A percentile compares a stretch with the other conserved stretches of the same genome.
These are phyloP conservation scores for Penicillium lividum DNA, from an alignment of 495 filamentous ascomycete species.

Conservation along the genomic window DNA sequence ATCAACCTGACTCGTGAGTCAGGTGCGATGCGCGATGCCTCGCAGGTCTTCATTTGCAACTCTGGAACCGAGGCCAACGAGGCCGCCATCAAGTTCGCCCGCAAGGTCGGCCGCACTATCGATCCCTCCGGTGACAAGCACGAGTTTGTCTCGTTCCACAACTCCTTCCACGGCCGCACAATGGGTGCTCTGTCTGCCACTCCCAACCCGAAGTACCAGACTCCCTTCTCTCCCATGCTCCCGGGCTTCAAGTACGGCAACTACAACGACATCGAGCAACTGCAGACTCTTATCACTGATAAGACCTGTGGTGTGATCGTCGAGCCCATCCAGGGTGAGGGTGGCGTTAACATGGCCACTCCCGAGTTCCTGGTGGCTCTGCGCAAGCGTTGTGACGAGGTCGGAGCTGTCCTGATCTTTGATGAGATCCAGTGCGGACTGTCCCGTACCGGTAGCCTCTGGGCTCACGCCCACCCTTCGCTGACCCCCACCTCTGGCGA, in stretches of 20 bases:
- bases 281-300: constrained; percentile 72
- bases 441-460: constrained; percentile 79
- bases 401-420: constrained; percentile 86
- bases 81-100: constrained; percentile 93
- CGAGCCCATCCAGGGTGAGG: constrained; percentile 97
- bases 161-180: constrained; percentile 93
- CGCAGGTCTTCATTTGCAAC: constrained; percentile 91
- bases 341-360: constrained; percentile 82
- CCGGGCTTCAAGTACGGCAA: constrained; percentile 87
- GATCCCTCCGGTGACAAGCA: constrained; percentile 72
- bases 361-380: constrained; percentile 79
- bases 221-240: constrained; percentile 91
- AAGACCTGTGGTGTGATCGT: constrained; percentile 93
- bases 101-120: constrained; percentile 78
- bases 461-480: constrained; percentile 78
- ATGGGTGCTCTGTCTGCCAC: constrained; percentile 92
- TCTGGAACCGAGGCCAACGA: constrained; percentile 95
- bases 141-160: constrained; percentile 85
- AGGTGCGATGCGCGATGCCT: constrained; percentile 77
- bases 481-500: constrained; percentile 40
- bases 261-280: constrained; percentile 75
- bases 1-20: constrained; percentile 71
- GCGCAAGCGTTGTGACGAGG: constrained; percentile 76
- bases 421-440: constrained; percentile 98
- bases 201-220: constrained; percentile 98